Percentiles rank a stretch among this genome's conserved stretches.
phyloP scores from a whole-genome alignment of 73 alveolate species.

The Paramecium pentaurelia region DNA sequence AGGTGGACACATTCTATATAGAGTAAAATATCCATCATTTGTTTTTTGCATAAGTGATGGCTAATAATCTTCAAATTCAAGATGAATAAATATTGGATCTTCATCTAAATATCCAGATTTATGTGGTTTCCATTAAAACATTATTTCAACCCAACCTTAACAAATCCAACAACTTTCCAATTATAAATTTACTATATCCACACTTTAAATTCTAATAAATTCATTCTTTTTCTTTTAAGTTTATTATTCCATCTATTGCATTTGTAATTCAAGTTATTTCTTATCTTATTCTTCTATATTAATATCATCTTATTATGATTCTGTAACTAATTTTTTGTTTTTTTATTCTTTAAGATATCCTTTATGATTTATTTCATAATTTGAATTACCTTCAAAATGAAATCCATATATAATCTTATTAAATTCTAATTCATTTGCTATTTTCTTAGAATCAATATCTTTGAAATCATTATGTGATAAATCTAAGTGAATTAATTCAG shows the following conservation, averaged over 20 bases:
- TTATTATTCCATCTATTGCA: background rate
- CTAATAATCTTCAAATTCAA: constrained; percentile 73
- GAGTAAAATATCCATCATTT: constrained; percentile 66
- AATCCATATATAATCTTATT: constrained; percentile 48
- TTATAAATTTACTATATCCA: background rate
- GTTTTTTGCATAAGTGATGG: constrained; percentile 65
- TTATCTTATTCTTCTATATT: background rate
- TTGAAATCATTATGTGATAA: constrained; percentile 51
- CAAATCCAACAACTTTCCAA: constrained; percentile 92
- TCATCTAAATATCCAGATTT: constrained; percentile 63
- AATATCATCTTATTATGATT: background rate
- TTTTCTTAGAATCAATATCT: background rate
- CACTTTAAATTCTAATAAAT: constrained; percentile 15
- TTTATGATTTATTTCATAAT: background rate
- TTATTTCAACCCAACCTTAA: constrained; percentile 92
- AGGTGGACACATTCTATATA: constrained; percentile 86
- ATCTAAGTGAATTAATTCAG: constrained; percentile 48
- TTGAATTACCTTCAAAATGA: constrained; percentile 56
- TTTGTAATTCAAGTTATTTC: background rate
- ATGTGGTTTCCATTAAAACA: constrained; percentile 77
- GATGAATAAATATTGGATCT: constrained; percentile 69
- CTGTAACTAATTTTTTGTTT: background rate
- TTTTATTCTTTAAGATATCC: constrained; percentile 20
- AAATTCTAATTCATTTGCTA: constrained; percentile 23
- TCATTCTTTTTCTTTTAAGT: background rate